Evolutionary conservation across 495 filamentous ascomycete species (phyloP).

Genomic region (Annulohypoxylon nitens): DNA sequence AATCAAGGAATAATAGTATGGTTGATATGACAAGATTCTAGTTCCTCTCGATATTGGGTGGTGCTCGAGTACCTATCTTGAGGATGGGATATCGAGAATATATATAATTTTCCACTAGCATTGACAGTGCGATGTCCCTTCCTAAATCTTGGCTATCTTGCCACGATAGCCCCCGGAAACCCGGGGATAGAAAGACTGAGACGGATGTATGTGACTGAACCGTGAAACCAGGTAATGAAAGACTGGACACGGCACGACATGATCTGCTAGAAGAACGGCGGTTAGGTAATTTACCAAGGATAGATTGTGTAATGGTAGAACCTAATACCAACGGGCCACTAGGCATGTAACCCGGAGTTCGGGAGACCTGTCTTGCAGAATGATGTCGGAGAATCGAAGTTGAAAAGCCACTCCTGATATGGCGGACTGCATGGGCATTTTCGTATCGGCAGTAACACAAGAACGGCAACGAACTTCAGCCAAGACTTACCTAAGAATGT

Average conservation of each 20-base stretch:
- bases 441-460: slow-evolving; percentile 6
- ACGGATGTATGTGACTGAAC: background rate
- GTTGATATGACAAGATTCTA: slow-evolving; percentile 3
- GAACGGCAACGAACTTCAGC: slow-evolving; percentile 5
- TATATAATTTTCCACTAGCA: background rate
- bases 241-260: background rate
- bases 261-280: background rate
- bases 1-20: background rate
- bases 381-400: background rate
- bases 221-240: background rate
- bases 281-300: background rate
- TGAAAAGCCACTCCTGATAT: background rate
- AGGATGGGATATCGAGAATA: background rate
- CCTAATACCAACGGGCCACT: background rate
- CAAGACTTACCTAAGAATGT: background rate
- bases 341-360: background rate
- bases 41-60: slow-evolving; percentile 2
- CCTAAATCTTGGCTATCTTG: background rate
- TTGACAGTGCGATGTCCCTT: background rate
- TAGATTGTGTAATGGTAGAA: slow-evolving; percentile 9
- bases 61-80: background rate
- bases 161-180: background rate
- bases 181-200: background rate
- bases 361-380: background rate
- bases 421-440: background rate